Evolutionary conservation across 1,139 yeast genomes (phyloP).

Genomic region (Magnusiomyces tetraspermus): DNA sequence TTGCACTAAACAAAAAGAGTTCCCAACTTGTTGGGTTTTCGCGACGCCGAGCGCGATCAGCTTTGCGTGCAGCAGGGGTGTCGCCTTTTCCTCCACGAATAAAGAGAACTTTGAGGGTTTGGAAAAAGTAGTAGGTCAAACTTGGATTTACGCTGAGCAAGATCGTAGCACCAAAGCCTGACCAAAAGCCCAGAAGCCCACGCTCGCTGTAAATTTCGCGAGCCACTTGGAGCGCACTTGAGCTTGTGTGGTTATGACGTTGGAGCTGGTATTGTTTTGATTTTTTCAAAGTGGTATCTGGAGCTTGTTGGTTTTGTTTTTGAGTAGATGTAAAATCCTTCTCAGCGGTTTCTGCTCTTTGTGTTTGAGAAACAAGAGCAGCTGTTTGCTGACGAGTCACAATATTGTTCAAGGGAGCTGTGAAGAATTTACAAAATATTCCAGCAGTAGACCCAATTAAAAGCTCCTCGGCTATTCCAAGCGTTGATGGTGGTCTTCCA

Average conservation of each 20-base stretch:
- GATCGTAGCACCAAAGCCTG: slow-evolving; percentile 62
- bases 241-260: neutral
- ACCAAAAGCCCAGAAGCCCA: slow-evolving; percentile 64
- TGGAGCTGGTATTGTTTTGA: neutral
- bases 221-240: slow-evolving; percentile 25
- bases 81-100: slow-evolving; percentile 10
- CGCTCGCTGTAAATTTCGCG: slow-evolving; percentile 48
- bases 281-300: neutral
- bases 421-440: slow-evolving; percentile 30
- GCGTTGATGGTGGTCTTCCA: slow-evolving; percentile 61
- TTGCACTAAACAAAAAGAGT: slow-evolving; percentile 28
- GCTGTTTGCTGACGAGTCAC: slow-evolving; percentile 31
- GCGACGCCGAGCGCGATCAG: slow-evolving; percentile 22
- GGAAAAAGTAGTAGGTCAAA: slow-evolving; percentile 46
- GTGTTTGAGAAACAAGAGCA: slow-evolving; percentile 13
- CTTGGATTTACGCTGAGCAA: slow-evolving; percentile 68
- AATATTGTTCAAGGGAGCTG: slow-evolving; percentile 28
- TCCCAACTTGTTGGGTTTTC: slow-evolving; percentile 25
- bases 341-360: slow-evolving; percentile 2
- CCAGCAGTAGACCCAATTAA: slow-evolving; percentile 80
- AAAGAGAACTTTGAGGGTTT: slow-evolving; percentile 21
- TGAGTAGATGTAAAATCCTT: neutral
- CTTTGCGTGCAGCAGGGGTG: neutral
- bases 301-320: neutral
- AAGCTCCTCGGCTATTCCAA: slow-evolving; percentile 80